Evolutionary conservation across 2,329 filamentous ascomycete species (phyloP).

Genomic region (Ceratocystis lukuohia): DNA sequence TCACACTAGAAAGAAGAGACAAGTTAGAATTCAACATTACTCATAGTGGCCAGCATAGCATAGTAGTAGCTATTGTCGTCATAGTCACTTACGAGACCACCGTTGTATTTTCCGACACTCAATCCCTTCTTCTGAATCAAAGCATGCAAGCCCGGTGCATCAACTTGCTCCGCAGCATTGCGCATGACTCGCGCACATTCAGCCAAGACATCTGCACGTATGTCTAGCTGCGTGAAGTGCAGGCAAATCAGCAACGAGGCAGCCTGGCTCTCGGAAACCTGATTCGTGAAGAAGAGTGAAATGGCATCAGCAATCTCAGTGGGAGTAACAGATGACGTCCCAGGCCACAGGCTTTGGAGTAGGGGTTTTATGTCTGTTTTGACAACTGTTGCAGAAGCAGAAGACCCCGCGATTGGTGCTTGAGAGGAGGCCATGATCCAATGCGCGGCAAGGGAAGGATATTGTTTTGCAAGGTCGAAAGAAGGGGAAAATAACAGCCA

Average conservation of each 20-base stretch:
- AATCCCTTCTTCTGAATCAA: slow-evolving; percentile 48
- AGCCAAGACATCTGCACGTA: slow-evolving; percentile 71
- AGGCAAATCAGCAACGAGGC: slow-evolving; percentile 78
- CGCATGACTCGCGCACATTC: slow-evolving; percentile 78
- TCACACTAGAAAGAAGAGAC: slow-evolving; percentile 45
- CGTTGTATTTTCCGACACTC: slow-evolving; percentile 60
- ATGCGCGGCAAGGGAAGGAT: neutral
- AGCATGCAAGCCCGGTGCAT: slow-evolving; percentile 45
- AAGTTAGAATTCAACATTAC: neutral
- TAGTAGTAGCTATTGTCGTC: neutral
- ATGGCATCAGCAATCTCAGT: slow-evolving; percentile 82
- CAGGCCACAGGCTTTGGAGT: slow-evolving; percentile 58
- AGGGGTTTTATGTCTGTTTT: slow-evolving; percentile 53
- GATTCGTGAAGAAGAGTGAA: slow-evolving; percentile 80
- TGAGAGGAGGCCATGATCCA: slow-evolving; percentile 20
- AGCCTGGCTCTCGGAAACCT: slow-evolving; percentile 75
- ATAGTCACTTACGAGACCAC: slow-evolving; percentile 57
- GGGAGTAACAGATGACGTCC: slow-evolving; percentile 46
- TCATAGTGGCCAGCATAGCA: too few relatives aligned
- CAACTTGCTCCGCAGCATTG: slow-evolving; percentile 58
- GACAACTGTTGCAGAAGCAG: slow-evolving; percentile 27
- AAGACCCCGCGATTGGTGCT: slow-evolving; percentile 30
- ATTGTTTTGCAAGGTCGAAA: neutral
- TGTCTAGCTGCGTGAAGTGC: slow-evolving; percentile 80
- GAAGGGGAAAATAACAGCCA: neutral